phyloP scores from a whole-genome alignment of 1,284 basidiomycete genomes.

The Pholiota adiposa region DNA sequence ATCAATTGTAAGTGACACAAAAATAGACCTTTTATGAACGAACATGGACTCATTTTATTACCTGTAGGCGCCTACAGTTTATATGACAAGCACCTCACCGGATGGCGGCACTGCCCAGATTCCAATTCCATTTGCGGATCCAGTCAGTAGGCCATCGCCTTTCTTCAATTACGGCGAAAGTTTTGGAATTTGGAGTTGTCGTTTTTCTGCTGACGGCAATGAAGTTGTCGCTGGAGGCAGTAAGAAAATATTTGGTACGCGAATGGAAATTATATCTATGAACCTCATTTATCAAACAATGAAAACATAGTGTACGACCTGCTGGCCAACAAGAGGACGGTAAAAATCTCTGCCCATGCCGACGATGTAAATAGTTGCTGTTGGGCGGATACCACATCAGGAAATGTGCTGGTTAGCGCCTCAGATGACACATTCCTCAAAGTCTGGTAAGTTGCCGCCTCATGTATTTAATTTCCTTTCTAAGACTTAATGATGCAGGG shows the following conservation, averaged over 20 bases:
- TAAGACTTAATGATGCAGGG: constrained; percentile 52
- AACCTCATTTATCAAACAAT: constrained; percentile 32
- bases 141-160: constrained; percentile 32
- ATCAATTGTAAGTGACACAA: constrained; percentile 63
- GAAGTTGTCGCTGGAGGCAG: constrained; percentile 85
- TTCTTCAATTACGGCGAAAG: constrained; percentile 46
- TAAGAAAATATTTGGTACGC: constrained; percentile 77
- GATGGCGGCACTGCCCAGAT: constrained; percentile 74
- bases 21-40: not conserved
- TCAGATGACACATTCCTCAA: constrained; percentile 95
- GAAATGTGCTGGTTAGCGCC: constrained; percentile 92
- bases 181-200: constrained; percentile 88
- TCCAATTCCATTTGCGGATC: constrained; percentile 74
- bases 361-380: constrained; percentile 97
- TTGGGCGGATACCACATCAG: constrained; percentile 91
- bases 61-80: constrained; percentile 65
- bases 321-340: constrained; percentile 74
- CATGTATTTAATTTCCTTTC: constrained; percentile 1
- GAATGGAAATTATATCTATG: not conserved
- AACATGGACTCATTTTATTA: not conserved
- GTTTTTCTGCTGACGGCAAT: constrained; percentile 94
- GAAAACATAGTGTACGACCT: constrained; percentile 83
- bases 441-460: constrained; percentile 72
- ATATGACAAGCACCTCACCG: constrained; percentile 80
- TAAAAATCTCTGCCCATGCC: constrained; percentile 84